Evolutionary conservation across 805 yeast genomes (phyloP).

Genomic region (Cyberlindnera mississippiensis): DNA sequence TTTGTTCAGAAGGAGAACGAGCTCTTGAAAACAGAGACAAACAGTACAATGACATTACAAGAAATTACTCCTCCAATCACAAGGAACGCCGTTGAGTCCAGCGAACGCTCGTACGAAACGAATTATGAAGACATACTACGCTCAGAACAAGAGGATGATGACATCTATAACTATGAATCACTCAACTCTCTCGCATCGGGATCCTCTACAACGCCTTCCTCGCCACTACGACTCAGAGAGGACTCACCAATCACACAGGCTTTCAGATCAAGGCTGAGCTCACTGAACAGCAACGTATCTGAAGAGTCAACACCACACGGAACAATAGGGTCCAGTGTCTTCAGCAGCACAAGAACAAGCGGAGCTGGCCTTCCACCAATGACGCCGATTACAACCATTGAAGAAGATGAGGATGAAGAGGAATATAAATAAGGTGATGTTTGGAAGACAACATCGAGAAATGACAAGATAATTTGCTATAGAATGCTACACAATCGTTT

Average conservation of each 20-base stretch:
- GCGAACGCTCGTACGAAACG: not conserved
- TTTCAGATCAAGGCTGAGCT: slow-evolving; percentile 19
- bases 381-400: slow-evolving; percentile 22
- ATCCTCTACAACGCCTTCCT: slow-evolving; percentile 8
- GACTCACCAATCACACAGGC: slow-evolving; percentile 18
- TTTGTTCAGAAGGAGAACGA: slow-evolving; percentile 8
- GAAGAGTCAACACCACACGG: slow-evolving; percentile 2
- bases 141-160: slow-evolving; percentile 25
- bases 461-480: not conserved
- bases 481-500: not conserved
- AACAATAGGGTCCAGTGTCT: slow-evolving; percentile 15
- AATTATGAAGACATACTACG: slow-evolving; percentile 4
- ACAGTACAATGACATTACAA: slow-evolving; percentile 3
- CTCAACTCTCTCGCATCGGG: slow-evolving; percentile 16
- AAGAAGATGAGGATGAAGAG: slow-evolving; percentile 20
- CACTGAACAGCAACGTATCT: slow-evolving; percentile 3
- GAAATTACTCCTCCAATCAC: slow-evolving; percentile 6
- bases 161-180: slow-evolving; percentile 16
- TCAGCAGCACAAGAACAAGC: slow-evolving; percentile 13
- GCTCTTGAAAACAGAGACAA: slow-evolving; percentile 1
- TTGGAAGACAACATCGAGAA: not conserved
- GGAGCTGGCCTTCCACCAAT: slow-evolving; percentile 12
- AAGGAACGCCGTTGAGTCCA: not conserved
- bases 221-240: slow-evolving; percentile 7
- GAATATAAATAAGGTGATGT: not conserved